phyloP scores from a whole-genome alignment of 495 filamentous ascomycete genomes.

The Talaromyces stipitatus region DNA sequence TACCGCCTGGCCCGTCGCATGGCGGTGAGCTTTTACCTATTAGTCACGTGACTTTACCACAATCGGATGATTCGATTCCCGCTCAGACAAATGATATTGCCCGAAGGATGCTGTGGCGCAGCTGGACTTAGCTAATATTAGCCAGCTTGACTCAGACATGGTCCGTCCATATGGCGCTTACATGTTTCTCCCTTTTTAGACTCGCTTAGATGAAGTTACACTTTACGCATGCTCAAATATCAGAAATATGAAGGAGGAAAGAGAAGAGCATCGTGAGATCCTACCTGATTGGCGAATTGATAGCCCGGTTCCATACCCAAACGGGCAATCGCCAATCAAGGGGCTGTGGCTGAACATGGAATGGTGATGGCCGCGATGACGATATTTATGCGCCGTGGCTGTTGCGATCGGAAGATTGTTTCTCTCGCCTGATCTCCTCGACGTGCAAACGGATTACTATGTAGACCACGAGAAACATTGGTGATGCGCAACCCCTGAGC shows the following conservation, averaged over 20 bases:
- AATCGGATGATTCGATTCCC: not conserved
- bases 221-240: not conserved
- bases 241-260: not conserved
- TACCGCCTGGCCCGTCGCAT: not conserved
- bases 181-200: too few relatives aligned
- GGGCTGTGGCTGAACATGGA: not conserved
- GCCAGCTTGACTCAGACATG: not conserved
- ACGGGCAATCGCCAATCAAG: not conserved
- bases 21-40: not conserved
- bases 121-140: not conserved
- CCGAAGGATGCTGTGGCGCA: not conserved
- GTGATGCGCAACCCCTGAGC: not conserved
- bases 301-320: too few relatives aligned
- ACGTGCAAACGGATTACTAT: not conserved
- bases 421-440: not conserved
- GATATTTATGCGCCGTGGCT: not conserved
- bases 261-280: not conserved
- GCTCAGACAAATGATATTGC: too few relatives aligned
- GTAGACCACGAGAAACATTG: too few relatives aligned
- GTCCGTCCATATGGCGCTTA: too few relatives aligned
- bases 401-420: not conserved
- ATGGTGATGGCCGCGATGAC: not conserved
- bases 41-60: not conserved
- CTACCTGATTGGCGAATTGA: not conserved
- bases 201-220: not conserved